These are phyloP conservation scores for Rhodocollybia butyracea DNA, from an alignment of 768 basidiomycete genomes.

Conservation along the genomic window DNA sequence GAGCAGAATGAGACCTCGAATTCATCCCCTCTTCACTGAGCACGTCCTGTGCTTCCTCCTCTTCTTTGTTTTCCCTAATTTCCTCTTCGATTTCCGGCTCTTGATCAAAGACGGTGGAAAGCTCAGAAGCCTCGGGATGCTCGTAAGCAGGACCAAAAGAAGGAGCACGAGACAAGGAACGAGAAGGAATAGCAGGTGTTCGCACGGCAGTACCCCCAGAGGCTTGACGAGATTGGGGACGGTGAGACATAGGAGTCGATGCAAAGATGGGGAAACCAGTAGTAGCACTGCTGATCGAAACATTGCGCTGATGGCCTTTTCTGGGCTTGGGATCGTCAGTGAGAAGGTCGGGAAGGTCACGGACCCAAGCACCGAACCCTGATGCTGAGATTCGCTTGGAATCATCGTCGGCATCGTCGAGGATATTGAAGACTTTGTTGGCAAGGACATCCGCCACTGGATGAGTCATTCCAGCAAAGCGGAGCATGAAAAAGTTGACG, in stretches of 20 bases:
- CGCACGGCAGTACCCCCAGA: constrained; percentile 42
- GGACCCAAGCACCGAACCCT: constrained; percentile 86
- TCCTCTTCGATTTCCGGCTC: constrained; percentile 45
- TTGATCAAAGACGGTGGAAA: constrained; percentile 55
- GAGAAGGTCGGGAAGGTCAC: constrained; percentile 74
- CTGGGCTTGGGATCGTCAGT: constrained; percentile 31
- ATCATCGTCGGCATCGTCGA: constrained; percentile 63
- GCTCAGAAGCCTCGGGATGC: constrained; percentile 32
- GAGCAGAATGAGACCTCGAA: constrained; percentile 66
- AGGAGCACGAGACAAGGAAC: constrained; percentile 61
- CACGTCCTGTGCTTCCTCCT: constrained; percentile 34
- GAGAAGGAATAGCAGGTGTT: constrained; percentile 50
- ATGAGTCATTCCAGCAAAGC: constrained; percentile 87
- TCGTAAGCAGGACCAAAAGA: constrained; percentile 44
- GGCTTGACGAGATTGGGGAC: constrained; percentile 66
- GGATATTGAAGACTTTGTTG: constrained; percentile 77
- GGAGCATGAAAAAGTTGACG: constrained; percentile 80
- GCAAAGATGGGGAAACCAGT: constrained; percentile 62
- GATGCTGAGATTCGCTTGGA: constrained; percentile 68
- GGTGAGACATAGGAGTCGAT: constrained; percentile 63
- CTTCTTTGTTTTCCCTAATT: constrained; percentile 12
- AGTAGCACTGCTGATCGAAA: constrained; percentile 54
- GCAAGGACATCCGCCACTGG: constrained; percentile 88
- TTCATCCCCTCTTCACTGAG: constrained; percentile 33
- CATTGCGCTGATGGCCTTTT: constrained; percentile 52